Conservation (phyloP, 495 filamentous ascomycete genomes). For the Xylona heveae region DNA sequence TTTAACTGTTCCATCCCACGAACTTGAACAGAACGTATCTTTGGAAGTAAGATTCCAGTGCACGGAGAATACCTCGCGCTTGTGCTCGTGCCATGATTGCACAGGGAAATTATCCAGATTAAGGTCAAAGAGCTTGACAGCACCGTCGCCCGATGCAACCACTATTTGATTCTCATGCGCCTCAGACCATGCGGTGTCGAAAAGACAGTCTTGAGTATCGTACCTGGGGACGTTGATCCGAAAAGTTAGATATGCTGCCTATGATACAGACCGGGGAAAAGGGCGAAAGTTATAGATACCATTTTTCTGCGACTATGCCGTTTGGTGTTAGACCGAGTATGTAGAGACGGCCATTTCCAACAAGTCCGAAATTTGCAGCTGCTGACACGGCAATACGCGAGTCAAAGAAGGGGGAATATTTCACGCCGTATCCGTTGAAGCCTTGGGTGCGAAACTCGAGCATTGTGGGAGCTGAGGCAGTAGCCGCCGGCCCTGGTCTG, state of each 20-base stretch:
- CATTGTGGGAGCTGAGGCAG: constrained; percentile 34
- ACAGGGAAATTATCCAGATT: constrained; percentile 59
- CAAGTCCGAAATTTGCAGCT: constrained; percentile 83
- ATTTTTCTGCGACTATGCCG: constrained; percentile 68
- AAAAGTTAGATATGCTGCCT: constrained; percentile 1
- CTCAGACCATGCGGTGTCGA: constrained; percentile 86
- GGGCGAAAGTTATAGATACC: constrained; percentile 16
- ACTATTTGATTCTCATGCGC: constrained; percentile 84
- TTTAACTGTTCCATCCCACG: constrained; percentile 89
- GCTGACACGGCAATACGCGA: constrained; percentile 72
- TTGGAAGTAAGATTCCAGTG: constrained; percentile 86
- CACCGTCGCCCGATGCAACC: constrained; percentile 73
- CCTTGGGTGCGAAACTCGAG: constrained; percentile 82
- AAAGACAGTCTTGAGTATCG: constrained; percentile 92
- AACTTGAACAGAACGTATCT: constrained; percentile 65
- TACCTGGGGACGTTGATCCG: constrained; percentile 28
- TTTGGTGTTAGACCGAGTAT: constrained; percentile 58
- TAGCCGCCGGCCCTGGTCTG: no score
- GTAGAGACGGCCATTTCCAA: constrained; percentile 82
- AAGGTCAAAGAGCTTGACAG: constrained; percentile 83
- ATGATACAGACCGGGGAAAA: constrained; percentile 2
- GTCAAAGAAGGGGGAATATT: constrained; percentile 97
- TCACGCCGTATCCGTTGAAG: constrained; percentile 85
- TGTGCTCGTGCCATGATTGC: constrained; percentile 77
- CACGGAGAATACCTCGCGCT: constrained; percentile 74